Percentiles rank a stretch among this genome's conserved stretches.
These are phyloP conservation scores for Solanum pimpinellifolium DNA, from an alignment of 257 asterid genomes.

Conservation along the genomic window DNA sequence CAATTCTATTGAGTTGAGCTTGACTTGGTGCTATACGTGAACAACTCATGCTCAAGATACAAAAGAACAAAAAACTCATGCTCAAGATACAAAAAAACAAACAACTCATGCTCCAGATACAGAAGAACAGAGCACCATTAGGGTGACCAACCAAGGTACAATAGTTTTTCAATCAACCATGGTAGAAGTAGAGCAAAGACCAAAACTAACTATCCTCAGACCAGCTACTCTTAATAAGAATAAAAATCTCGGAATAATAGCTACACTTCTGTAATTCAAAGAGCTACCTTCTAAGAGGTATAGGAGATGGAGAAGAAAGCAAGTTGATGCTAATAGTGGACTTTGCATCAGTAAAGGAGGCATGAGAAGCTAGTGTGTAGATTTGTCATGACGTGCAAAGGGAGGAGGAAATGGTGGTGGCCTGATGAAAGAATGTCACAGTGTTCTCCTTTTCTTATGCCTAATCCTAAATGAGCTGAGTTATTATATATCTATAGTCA, in stretches of 20 bases:
- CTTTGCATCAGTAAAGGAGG: background rate
- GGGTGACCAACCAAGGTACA: background rate
- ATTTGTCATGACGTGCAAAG: background rate
- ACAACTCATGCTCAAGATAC: background rate
- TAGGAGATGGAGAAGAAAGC: background rate
- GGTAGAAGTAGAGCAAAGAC: background rate
- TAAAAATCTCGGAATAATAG: background rate
- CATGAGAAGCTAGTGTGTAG: background rate
- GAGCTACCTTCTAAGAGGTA: background rate
- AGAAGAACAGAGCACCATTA: background rate
- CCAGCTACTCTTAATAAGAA: background rate
- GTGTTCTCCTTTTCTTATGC: background rate
- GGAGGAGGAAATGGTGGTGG: background rate
- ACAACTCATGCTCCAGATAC: background rate
- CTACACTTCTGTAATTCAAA: background rate
- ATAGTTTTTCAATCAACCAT: background rate
- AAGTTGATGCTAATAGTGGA: background rate
- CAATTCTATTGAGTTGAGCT: background rate
- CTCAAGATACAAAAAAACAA: background rate
- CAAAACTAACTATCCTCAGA: background rate
- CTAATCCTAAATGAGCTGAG: background rate
- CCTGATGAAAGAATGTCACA: background rate
- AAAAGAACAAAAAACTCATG: background rate
- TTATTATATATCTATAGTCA: background rate
- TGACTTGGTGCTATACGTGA: background rate